These are phyloP conservation scores for Cladosporium austrohemisphaericum DNA, from an alignment of 2,329 filamentous ascomycete species.

Conservation along the genomic window DNA sequence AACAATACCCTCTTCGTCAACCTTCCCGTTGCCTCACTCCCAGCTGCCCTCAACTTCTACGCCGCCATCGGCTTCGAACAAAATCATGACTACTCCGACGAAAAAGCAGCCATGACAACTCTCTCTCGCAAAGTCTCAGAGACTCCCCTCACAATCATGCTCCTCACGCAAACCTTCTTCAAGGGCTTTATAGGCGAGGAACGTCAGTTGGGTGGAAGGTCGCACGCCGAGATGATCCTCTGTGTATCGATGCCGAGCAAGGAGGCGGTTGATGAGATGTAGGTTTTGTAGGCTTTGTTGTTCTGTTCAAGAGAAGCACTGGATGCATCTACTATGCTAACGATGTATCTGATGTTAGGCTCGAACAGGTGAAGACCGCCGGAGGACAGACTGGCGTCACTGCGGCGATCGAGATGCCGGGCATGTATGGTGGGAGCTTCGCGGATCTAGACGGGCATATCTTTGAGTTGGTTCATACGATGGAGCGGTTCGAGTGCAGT, in stretches of 20 bases:
- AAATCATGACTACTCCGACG: neutral
- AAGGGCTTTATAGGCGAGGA: neutral
- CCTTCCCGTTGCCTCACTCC: neutral
- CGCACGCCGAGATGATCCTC: neutral
- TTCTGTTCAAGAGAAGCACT: too few relatives aligned
- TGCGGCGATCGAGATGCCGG: neutral
- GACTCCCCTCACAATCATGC: neutral
- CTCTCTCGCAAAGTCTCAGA: neutral
- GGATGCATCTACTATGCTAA: too few relatives aligned
- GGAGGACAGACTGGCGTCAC: neutral
- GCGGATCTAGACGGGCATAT: neutral
- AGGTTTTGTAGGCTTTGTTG: too few relatives aligned
- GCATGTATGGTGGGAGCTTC: neutral
- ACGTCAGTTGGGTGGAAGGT: neutral
- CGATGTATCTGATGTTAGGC: too few relatives aligned
- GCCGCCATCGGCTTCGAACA: neutral
- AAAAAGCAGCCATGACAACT: neutral
- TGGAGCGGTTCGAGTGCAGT: too few relatives aligned
- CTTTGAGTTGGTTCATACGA: neutral
- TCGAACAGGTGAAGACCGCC: neutral
- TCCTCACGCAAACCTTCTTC: neutral
- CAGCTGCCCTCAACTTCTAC: neutral
- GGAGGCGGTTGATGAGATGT: neutral
- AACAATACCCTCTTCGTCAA: neutral
- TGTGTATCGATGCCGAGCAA: neutral